Evolutionary conservation across 345 rosid species (phyloP), one percentile per base, ranked within the genome.

Genomic region (Ceriops decandra): DNA sequence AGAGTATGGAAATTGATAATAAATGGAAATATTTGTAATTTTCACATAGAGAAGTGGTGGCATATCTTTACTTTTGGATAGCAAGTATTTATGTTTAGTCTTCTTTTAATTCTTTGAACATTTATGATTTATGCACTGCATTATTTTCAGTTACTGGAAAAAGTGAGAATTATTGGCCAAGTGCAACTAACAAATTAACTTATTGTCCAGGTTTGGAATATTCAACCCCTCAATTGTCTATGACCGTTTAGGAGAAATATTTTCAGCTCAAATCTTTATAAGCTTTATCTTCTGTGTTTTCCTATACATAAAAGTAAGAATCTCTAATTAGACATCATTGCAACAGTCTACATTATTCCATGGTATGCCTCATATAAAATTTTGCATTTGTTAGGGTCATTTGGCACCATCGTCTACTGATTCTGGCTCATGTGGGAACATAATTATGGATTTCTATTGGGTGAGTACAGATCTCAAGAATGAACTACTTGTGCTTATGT

Each of bases 211-310:
- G 98, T 92, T 84, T 72, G 92, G 98, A 30, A 86, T 95, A 79
- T 90, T 95, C 82, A 90, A 83, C 86, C 93, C 97, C 22, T 57
- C 95, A 0, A 62, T 90, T 75, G 93, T 95, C 71, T 95, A 95
- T 80, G 96, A 95, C 82, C 96, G 82, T 77, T 79, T 95, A 83
- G 99, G 99, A 57, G 99, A 95, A 81, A 95, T 95, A 82, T 95
- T 79, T 70, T 95, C 97, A 0, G 88, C 97, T 20, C 88, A 92
- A 17, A 88, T 92, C 63, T 83, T 90, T 57, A 98, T 98, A 79
- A 95, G 98, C 86, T 81, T 95, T 68, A 32, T 95, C 70, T 88
- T 95, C 80, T 95, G 99, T 74, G 65, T 88, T 82, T 78, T 92
- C 76, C 78, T 95, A 66, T 95, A 90, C 82, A 80, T 95, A 66